phyloP scores from a whole-genome alignment of 129 eudicot species.

The Lonicera japonica region DNA sequence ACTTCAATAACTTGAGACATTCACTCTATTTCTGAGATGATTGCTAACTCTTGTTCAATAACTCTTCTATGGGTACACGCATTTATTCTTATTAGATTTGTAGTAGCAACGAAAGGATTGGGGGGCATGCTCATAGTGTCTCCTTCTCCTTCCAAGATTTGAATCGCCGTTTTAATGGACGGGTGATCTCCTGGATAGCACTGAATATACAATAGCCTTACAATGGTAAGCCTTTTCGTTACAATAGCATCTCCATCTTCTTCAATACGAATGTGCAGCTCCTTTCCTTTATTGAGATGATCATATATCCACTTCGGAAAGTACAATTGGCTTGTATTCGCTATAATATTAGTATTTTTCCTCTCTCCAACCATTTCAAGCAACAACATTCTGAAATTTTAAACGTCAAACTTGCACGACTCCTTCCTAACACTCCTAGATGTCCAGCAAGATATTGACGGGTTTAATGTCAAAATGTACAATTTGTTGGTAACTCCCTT shows the following conservation, averaged over 20 bases:
- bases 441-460: constrained; percentile 30
- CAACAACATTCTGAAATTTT: too few species aligned
- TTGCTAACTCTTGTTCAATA: too few species aligned
- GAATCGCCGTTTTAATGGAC: constrained; percentile 23
- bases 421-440: constrained; percentile 26
- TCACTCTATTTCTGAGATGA: too few species aligned
- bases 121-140: too few species aligned
- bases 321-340: constrained; percentile 11
- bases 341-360: background rate
- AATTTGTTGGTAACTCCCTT: constrained; percentile 32
- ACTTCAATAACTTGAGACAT: background rate
- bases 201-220: constrained; percentile 33
- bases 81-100: too few species aligned
- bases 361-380: too few species aligned
- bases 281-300: background rate
- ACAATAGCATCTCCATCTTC: background rate
- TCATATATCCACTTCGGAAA: constrained; percentile 20
- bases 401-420: constrained; percentile 21
- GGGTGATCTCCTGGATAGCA: constrained; percentile 33
- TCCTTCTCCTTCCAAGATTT: too few species aligned
- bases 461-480: constrained; percentile 40
- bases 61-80: too few species aligned
- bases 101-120: too few species aligned
- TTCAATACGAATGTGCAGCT: background rate
- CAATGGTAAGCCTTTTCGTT: background rate